A percentile compares a stretch with the other conserved stretches of the same genome.
These are phyloP conservation scores for Fagus crenata DNA, from an alignment of 306 rosid genomes.

Conservation along the genomic window DNA sequence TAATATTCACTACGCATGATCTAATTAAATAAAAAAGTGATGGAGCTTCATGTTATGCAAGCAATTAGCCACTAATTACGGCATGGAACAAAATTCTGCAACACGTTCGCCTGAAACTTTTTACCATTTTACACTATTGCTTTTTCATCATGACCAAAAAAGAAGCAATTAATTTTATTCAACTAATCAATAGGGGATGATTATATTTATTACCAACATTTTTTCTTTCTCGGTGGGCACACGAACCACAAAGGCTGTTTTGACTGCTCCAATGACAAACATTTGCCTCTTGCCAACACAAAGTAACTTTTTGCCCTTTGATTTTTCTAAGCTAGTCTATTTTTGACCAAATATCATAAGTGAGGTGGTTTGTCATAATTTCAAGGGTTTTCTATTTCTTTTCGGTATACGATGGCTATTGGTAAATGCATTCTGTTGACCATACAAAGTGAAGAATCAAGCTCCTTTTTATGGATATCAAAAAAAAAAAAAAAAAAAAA, in stretches of 20 bases:
- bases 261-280: not conserved
- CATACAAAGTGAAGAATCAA: not conserved
- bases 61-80: slow-evolving; percentile 6
- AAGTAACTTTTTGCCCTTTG: slow-evolving; percentile 29
- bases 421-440: slow-evolving; percentile 30
- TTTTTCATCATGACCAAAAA: not conserved
- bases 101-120: not conserved
- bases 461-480: too few relatives aligned
- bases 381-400: not conserved
- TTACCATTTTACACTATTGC: not conserved
- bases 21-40: not conserved
- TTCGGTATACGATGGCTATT: slow-evolving; percentile 24
- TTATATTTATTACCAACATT: not conserved
- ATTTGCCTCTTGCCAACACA: not conserved
- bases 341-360: slow-evolving; percentile 33
- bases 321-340: slow-evolving; percentile 19
- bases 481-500: too few relatives aligned
- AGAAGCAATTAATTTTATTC: not conserved
- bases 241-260: not conserved
- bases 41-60: not conserved
- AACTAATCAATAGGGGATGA: slow-evolving; percentile 4
- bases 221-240: not conserved
- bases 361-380: slow-evolving; percentile 14
- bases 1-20: not conserved
- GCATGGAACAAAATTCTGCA: not conserved